A percentile compares a stretch with the other conserved stretches of the same genome.
phyloP scores from a whole-genome alignment of 148 eudicot species.

The Amaranthus cruentus region DNA sequence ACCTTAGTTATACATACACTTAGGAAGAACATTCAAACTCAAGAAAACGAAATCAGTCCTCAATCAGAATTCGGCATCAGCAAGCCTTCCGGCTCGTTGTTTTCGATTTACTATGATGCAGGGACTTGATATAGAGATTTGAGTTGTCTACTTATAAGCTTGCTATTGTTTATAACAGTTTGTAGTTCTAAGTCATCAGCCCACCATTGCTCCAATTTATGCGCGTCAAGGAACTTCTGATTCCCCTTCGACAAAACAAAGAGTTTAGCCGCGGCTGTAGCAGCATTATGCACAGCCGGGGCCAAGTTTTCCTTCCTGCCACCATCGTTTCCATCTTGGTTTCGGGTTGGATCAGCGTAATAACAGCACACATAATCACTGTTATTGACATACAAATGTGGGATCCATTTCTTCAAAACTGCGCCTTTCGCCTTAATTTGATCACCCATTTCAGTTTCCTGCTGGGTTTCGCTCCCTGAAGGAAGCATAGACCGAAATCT shows the following conservation, averaged over 20 bases:
- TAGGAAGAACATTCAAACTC: neutral
- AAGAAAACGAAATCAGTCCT: neutral
- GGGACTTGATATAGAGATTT: constrained; percentile 70
- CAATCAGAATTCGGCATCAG: neutral
- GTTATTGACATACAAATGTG: constrained; percentile 76
- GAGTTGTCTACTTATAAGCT: constrained; percentile 68
- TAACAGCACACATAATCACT: constrained; percentile 84
- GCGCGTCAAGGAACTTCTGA: constrained; percentile 88
- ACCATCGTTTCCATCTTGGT: constrained; percentile 10
- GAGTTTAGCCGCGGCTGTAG: constrained; percentile 47
- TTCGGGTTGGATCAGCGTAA: constrained; percentile 50
- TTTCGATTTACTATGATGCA: constrained; percentile 36
- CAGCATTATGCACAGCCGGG: constrained; percentile 25
- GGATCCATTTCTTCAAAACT: constrained; percentile 56
- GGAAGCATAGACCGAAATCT: constrained; percentile 68
- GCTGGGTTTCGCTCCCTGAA: constrained; percentile 33
- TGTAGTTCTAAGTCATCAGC: constrained; percentile 81
- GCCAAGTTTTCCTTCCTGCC: constrained; percentile 48
- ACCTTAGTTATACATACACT: neutral
- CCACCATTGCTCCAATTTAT: constrained; percentile 94
- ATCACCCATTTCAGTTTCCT: constrained; percentile 17
- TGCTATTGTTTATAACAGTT: constrained; percentile 61
- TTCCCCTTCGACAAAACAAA: constrained; percentile 81
- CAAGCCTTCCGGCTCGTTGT: neutral
- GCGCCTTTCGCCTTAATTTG: constrained; percentile 4